A percentile compares a stretch with the other conserved stretches of the same genome.
phyloP scores from a whole-genome alignment of 345 rosid species.

The Anastatica hierochuntica region DNA sequence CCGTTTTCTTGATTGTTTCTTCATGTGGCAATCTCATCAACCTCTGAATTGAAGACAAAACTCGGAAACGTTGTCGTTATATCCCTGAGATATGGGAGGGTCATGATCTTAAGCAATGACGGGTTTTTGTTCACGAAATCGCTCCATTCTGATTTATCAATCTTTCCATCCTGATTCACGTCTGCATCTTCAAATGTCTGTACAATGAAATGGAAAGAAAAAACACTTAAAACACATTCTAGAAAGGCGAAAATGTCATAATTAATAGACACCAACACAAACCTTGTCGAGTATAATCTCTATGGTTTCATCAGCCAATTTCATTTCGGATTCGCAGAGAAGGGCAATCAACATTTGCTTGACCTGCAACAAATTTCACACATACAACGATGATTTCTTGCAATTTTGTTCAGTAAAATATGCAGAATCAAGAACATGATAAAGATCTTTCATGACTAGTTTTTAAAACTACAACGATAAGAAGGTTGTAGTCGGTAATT shows the following conservation, averaged over 20 bases:
- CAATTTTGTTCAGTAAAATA: neutral
- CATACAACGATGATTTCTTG: neutral
- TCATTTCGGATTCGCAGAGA: slow-evolving; percentile 92
- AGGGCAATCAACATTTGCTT: slow-evolving; percentile 98
- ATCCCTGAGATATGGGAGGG: slow-evolving; percentile 95
- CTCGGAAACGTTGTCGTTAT: slow-evolving; percentile 94
- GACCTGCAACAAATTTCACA: slow-evolving; percentile 45
- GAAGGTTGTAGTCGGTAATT: too few relatives aligned
- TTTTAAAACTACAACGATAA: neutral
- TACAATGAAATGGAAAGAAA: neutral
- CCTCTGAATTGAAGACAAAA: slow-evolving; percentile 86
- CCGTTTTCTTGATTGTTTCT: neutral
- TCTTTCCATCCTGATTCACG: slow-evolving; percentile 73
- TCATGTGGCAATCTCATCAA: slow-evolving; percentile 77
- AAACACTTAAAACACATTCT: neutral
- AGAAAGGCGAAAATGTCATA: neutral
- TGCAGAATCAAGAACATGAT: slow-evolving; percentile 1
- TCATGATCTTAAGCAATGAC: slow-evolving; percentile 83
- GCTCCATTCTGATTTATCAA: slow-evolving; percentile 76
- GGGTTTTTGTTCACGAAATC: slow-evolving; percentile 80
- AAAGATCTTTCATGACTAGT: neutral
- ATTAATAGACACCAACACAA: neutral
- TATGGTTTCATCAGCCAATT: slow-evolving; percentile 90
- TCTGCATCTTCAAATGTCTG: slow-evolving; percentile 95
- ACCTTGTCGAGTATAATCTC: slow-evolving; percentile 96